Evolutionary conservation across 495 filamentous ascomycete genomes (phyloP).

Genomic region (Acidomyces sp.): DNA sequence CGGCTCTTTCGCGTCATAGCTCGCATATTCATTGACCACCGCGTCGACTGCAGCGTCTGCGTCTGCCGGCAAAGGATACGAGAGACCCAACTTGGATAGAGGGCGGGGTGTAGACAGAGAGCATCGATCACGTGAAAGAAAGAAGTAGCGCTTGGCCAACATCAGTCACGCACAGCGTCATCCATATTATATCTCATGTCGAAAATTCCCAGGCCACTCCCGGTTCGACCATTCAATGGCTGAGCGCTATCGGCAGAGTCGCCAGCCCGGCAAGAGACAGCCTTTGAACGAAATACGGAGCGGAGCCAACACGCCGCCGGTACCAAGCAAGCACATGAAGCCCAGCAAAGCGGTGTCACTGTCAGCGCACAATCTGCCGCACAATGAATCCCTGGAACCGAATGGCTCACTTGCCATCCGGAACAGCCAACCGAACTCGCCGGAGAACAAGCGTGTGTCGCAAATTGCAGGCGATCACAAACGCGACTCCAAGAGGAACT

Average conservation of each 20-base stretch:
- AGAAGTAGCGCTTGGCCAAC: not conserved
- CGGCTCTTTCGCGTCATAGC: not conserved
- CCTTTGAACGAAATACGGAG: constrained; percentile 39
- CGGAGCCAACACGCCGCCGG: constrained; percentile 33
- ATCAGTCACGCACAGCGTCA: not conserved
- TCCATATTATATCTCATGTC: too few relatives aligned
- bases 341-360: constrained; percentile 9
- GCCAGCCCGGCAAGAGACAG: constrained; percentile 27
- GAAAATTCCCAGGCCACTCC: not conserved
- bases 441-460: constrained; percentile 42
- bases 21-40: not conserved
- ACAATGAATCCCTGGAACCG: constrained; percentile 32
- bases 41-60: not conserved
- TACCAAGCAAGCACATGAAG: constrained; percentile 8
- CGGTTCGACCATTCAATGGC: constrained; percentile 8
- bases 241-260: constrained; percentile 12
- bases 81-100: constrained; percentile 1
- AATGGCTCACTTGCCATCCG: constrained; percentile 30
- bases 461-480: constrained; percentile 40
- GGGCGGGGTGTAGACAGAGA: not conserved
- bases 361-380: constrained; percentile 23
- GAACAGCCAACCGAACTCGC: constrained; percentile 26
- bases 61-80: too few relatives aligned
- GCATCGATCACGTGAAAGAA: not conserved
- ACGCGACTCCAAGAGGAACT: constrained; percentile 50